Conservation (phyloP, 2,329 filamentous ascomycete species). For the Penicillium sp. region DNA sequence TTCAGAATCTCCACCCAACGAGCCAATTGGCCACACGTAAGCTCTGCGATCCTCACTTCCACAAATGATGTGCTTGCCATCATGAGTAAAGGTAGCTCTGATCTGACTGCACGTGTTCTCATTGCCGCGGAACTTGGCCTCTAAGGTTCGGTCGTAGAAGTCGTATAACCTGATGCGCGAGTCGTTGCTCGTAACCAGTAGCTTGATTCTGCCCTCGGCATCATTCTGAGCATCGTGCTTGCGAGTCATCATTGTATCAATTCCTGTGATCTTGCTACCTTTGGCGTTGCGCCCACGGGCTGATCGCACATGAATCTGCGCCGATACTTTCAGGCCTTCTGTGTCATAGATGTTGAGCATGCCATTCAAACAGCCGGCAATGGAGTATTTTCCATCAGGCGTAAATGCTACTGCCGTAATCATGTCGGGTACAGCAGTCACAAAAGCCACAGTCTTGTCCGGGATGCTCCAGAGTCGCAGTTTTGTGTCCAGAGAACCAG, state of each 20-base stretch:
- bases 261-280: constrained; percentile 95
- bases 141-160: constrained; percentile 75
- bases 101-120: constrained; percentile 90
- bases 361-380: constrained; percentile 82
- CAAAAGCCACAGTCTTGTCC: constrained; percentile 87
- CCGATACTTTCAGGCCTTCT: constrained; percentile 76
- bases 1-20: constrained; percentile 65
- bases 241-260: constrained; percentile 67
- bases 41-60: constrained; percentile 87
- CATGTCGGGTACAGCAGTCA: constrained; percentile 72
- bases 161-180: constrained; percentile 88
- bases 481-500: constrained; percentile 84
- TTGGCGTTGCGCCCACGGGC: constrained; percentile 90
- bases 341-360: constrained; percentile 90
- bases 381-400: constrained; percentile 82
- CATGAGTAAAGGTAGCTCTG: constrained; percentile 80
- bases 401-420: constrained; percentile 93
- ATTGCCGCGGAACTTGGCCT: constrained; percentile 86
- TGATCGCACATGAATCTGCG: constrained; percentile 89
- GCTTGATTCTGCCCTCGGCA: constrained; percentile 65
- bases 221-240: constrained; percentile 52
- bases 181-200: constrained; percentile 92
- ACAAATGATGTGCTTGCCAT: constrained; percentile 80
- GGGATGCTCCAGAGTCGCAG: constrained; percentile 94
- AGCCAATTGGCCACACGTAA: constrained; percentile 79